Percentiles rank a stretch among this genome's conserved stretches.
Evolutionary conservation across 2,329 filamentous ascomycete species (phyloP).

Genomic region (Cadophora sp.): DNA sequence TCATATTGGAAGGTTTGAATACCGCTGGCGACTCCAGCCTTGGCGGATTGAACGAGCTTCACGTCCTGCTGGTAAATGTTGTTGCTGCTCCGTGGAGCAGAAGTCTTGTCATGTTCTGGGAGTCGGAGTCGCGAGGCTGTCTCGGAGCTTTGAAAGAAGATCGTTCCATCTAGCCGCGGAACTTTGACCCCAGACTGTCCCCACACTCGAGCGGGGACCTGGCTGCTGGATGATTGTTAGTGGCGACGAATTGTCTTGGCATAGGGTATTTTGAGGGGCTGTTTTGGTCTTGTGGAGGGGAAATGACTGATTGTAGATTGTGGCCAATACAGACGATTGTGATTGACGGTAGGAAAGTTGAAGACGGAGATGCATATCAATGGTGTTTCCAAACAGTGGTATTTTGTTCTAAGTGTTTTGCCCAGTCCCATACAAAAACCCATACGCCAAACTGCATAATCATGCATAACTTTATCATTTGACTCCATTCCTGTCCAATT

Average conservation of each 20-base stretch:
- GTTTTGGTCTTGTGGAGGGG: too few species aligned
- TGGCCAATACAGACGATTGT: too few species aligned
- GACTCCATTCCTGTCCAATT: neutral
- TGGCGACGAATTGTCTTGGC: conserved; percentile 6
- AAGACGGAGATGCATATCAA: neutral
- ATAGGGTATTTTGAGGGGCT: neutral
- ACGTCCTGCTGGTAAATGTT: neutral
- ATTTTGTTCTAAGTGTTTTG: conserved; percentile 12
- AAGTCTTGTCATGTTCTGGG: conserved; percentile 7
- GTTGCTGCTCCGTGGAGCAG: neutral
- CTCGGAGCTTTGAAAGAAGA: neutral
- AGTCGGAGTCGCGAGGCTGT: conserved; percentile 25
- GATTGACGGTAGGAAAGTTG: neutral
- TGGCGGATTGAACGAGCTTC: conserved; percentile 1
- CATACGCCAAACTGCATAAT: conserved; percentile 21
- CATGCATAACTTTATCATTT: conserved; percentile 1
- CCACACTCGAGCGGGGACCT: conserved; percentile 14
- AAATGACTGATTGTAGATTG: neutral
- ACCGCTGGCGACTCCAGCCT: conserved; percentile 1
- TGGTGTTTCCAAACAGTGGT: conserved; percentile 15
- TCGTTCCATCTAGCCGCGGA: conserved; percentile 23
- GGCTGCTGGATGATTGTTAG: neutral
- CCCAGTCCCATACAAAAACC: conserved; percentile 16
- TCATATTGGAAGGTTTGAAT: conserved; percentile 33
- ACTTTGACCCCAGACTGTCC: conserved; percentile 20